A percentile compares a stretch with the other conserved stretches of the same genome.
phyloP scores from a whole-genome alignment of 495 filamentous ascomycete genomes.

The Bryoglossum gracile region DNA sequence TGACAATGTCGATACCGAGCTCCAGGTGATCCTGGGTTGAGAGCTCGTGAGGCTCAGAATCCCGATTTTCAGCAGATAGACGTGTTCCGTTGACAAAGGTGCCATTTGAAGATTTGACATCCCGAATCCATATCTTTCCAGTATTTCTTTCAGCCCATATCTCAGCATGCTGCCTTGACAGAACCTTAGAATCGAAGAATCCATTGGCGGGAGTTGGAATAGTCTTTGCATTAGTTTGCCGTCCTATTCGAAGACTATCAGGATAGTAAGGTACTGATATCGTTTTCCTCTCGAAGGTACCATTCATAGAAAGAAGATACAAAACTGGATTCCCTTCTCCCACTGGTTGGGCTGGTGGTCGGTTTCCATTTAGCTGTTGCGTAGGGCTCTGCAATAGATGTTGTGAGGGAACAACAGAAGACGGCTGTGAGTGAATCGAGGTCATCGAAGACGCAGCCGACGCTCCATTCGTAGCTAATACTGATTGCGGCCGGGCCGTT shows the following conservation, averaged over 20 bases:
- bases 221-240: slow-evolving; percentile 95
- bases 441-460: slow-evolving; percentile 61
- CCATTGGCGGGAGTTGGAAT: slow-evolving; percentile 83
- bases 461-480: slow-evolving; percentile 49
- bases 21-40: slow-evolving; percentile 84
- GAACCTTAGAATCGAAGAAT: slow-evolving; percentile 95
- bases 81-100: slow-evolving; percentile 95
- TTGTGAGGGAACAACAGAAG: slow-evolving; percentile 65
- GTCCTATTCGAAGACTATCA: slow-evolving; percentile 83
- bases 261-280: slow-evolving; percentile 86
- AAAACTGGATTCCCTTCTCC: slow-evolving; percentile 61
- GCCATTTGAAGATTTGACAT: slow-evolving; percentile 97
- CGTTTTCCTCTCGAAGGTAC: slow-evolving; percentile 93
- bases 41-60: slow-evolving; percentile 90
- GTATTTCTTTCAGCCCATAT: slow-evolving; percentile 83
- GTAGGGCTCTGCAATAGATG: slow-evolving; percentile 45
- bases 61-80: slow-evolving; percentile 83
- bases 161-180: slow-evolving; percentile 93
- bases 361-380: slow-evolving; percentile 56
- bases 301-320: slow-evolving; percentile 77
- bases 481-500: slow-evolving; percentile 52
- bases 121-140: slow-evolving; percentile 94
- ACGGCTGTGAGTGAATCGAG: slow-evolving; percentile 69
- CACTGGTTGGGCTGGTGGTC: slow-evolving; percentile 46
- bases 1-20: slow-evolving; percentile 95